Conservation (phyloP, 31 red algal species). For the Odonthalia washingtoniensis region DNA sequence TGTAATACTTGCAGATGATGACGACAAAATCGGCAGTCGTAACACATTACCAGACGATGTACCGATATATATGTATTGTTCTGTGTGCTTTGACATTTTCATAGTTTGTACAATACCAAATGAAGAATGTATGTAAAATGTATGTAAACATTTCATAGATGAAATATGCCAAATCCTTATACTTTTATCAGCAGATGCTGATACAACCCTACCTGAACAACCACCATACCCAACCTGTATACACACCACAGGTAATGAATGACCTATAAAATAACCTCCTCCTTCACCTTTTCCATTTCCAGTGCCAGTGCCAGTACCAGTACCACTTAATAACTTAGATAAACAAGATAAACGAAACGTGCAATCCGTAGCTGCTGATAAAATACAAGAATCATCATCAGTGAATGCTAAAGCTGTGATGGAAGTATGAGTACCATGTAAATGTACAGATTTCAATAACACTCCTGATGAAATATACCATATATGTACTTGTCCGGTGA, state of each 20-base stretch:
- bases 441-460: conserved; percentile 1
- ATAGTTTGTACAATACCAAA: neutral
- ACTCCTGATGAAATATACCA: conserved; percentile 21
- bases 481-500: conserved; percentile 21
- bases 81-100: neutral
- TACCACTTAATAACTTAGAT: no score
- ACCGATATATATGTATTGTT: no score
- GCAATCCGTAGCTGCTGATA: conserved; percentile 34
- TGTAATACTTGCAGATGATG: no score
- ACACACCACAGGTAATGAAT: conserved; percentile 11
- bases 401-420: conserved; percentile 18
- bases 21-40: no score
- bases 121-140: neutral
- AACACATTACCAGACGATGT: no score
- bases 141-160: conserved; percentile 3
- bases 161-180: conserved; percentile 46
- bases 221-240: conserved; percentile 37
- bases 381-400: conserved; percentile 33
- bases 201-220: conserved; percentile 23
- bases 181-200: conserved; percentile 19
- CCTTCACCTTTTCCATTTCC: neutral
- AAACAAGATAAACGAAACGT: no score
- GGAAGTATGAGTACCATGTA: neutral
- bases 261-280: neutral
- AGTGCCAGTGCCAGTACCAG: no score